Evolutionary conservation across 768 basidiomycete species (phyloP).

Genomic region (Tubosaeta brunneosetosa): DNA sequence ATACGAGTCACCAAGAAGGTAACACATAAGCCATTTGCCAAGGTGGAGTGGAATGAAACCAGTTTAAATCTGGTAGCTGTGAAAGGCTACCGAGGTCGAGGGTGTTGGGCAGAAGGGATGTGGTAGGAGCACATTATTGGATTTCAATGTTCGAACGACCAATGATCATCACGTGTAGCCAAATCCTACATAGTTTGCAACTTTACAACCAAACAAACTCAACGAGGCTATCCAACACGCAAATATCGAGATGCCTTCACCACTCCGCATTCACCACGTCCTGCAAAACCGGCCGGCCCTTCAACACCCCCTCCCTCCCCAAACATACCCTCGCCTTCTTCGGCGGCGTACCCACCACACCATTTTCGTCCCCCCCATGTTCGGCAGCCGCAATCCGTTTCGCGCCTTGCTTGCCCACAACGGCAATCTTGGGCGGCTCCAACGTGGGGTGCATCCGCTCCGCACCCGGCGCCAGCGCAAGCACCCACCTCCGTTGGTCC

Average conservation of each 20-base stretch:
- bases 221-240: not conserved
- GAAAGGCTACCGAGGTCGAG: no score
- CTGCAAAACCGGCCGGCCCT: conserved; percentile 53
- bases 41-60: no score
- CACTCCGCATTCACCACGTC: conserved; percentile 50
- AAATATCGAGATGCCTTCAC: conserved; percentile 8
- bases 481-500: conserved; percentile 67
- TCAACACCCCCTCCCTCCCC: conserved; percentile 43
- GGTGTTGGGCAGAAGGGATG: no score
- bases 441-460: conserved; percentile 45
- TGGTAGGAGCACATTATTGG: no score
- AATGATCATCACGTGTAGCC: not conserved
- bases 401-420: conserved; percentile 11
- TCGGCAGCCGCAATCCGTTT: conserved; percentile 10
- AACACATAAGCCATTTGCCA: no score
- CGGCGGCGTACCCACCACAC: conserved; percentile 16
- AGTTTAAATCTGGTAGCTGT: no score
- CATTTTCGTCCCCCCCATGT: not conserved
- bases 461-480: conserved; percentile 51
- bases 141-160: no score
- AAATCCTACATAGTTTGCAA: not conserved
- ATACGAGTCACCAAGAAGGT: no score
- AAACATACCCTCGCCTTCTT: conserved; percentile 36
- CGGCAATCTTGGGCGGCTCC: conserved; percentile 9
- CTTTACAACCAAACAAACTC: not conserved